These are phyloP conservation scores for Perkinsus chesapeaki DNA, from an alignment of 169 alveolate genomes.

Conservation along the genomic window DNA sequence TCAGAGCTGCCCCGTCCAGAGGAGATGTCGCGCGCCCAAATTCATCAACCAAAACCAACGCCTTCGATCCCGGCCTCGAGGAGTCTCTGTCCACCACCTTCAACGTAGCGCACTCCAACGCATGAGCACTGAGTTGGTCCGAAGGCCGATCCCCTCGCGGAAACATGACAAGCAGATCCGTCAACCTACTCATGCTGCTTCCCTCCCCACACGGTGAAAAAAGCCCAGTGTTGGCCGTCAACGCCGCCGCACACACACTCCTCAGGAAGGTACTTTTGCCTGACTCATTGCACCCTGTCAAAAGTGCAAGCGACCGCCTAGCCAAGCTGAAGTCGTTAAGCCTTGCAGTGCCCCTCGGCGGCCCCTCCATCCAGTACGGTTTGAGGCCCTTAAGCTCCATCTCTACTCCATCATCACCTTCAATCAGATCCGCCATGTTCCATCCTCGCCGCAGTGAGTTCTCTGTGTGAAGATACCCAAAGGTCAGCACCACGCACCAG, in stretches of 20 bases:
- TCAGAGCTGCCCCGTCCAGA: neutral
- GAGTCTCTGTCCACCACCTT: neutral
- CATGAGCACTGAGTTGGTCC: neutral
- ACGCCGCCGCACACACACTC: neutral
- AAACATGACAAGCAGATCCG: neutral
- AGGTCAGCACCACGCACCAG: neutral
- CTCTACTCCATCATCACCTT: neutral
- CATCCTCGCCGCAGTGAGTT: neutral
- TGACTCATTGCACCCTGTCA: neutral
- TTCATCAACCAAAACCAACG: neutral
- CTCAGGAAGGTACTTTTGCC: neutral
- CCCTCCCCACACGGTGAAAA: neutral
- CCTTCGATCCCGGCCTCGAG: neutral
- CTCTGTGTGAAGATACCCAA: neutral
- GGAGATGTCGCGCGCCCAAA: neutral
- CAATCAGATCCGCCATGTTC: neutral
- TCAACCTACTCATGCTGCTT: neutral
- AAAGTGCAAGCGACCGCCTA: neutral
- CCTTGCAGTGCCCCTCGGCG: neutral
- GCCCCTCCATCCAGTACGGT: neutral
- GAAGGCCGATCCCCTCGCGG: neutral
- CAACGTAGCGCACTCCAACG: neutral
- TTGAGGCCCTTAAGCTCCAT: neutral
- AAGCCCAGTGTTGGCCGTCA: neutral
- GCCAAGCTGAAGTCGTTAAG: neutral